A percentile compares a stretch with the other conserved stretches of the same genome.
Evolutionary conservation across 106 monocot genomes (phyloP).

Genomic region (Iris macrosiphon): DNA sequence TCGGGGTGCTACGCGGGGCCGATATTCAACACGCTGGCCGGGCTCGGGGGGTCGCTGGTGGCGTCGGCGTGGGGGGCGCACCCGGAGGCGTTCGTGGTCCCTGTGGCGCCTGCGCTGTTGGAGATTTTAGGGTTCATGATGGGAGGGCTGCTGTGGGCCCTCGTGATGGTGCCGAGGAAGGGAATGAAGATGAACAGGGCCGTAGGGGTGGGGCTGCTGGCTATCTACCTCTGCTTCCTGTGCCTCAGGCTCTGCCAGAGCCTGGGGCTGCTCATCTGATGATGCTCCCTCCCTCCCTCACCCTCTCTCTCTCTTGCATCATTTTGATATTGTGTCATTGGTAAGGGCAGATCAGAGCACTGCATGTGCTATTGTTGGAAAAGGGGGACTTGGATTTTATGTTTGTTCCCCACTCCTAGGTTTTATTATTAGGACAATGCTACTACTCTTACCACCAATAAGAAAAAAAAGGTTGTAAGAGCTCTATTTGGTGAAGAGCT

Average conservation of each 20-base stretch:
- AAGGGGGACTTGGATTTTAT: too few relatives aligned
- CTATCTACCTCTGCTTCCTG: slow-evolving; percentile 45
- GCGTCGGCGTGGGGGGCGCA: slow-evolving; percentile 23
- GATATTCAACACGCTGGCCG: slow-evolving; percentile 36
- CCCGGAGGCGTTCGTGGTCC: slow-evolving; percentile 27
- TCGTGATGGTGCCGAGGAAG: slow-evolving; percentile 35
- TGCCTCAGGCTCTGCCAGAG: slow-evolving; percentile 23
- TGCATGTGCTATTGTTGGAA: too few relatives aligned
- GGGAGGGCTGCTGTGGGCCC: slow-evolving; percentile 36
- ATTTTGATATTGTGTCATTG: too few relatives aligned
- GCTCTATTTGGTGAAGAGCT: too few relatives aligned
- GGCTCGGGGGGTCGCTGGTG: slow-evolving; percentile 35
- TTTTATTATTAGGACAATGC: too few relatives aligned
- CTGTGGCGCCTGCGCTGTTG: slow-evolving; percentile 14
- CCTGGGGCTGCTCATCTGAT: slow-evolving; percentile 17
- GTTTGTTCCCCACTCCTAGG: too few relatives aligned
- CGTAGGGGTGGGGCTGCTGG: slow-evolving; percentile 35
- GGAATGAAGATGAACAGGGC: slow-evolving; percentile 45
- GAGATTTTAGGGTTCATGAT: slow-evolving; percentile 35
- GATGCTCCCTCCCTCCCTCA: too few relatives aligned
- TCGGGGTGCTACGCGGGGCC: slow-evolving; percentile 58
- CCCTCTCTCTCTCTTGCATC: too few relatives aligned
- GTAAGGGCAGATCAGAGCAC: too few relatives aligned
- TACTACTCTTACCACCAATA: too few relatives aligned
- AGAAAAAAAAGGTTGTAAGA: too few relatives aligned